phyloP scores from a whole-genome alignment of 192 early-diverging fungal species.

The Mortierella alpina region DNA sequence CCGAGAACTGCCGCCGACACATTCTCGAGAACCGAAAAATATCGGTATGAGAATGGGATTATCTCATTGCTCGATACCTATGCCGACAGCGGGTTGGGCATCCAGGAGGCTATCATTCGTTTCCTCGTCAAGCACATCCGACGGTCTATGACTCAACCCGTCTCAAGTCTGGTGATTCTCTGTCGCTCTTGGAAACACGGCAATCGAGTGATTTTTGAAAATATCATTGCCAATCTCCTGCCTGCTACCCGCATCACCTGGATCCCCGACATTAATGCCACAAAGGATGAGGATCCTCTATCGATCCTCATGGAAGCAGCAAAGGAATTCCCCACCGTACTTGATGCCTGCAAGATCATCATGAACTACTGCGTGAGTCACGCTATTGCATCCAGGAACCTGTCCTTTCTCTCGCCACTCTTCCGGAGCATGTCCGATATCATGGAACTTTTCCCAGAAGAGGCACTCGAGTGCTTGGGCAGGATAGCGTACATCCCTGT shows the following conservation, averaged over 20 bases:
- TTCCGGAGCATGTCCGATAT: slow-evolving; percentile 12
- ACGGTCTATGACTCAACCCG: not conserved
- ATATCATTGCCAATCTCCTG: slow-evolving; percentile 1
- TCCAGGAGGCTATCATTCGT: not conserved
- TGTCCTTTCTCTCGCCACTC: slow-evolving; percentile 18
- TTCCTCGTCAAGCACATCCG: not conserved
- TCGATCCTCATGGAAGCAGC: slow-evolving; percentile 1
- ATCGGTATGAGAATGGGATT: not conserved
- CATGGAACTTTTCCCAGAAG: slow-evolving; percentile 20
- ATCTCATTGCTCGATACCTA: not conserved
- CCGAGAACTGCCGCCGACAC: not conserved
- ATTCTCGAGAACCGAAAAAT: not conserved
- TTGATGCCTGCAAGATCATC: slow-evolving; percentile 2
- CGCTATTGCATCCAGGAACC: slow-evolving; percentile 10
- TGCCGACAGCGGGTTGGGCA: not conserved
- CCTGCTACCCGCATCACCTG: slow-evolving; percentile 5
- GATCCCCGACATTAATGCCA: slow-evolving; percentile 8
- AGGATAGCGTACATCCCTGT: slow-evolving; percentile 23
- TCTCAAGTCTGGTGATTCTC: not conserved
- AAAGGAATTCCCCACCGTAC: not conserved
- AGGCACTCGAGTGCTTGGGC: slow-evolving; percentile 5
- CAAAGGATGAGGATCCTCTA: slow-evolving; percentile 1
- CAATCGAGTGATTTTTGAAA: not conserved
- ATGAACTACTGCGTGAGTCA: slow-evolving; percentile 21
- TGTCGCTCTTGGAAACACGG: not conserved